Base-by-base conservation (phyloP, 257 asterid genomes). In the Ajuga chamaepitys region DNA sequence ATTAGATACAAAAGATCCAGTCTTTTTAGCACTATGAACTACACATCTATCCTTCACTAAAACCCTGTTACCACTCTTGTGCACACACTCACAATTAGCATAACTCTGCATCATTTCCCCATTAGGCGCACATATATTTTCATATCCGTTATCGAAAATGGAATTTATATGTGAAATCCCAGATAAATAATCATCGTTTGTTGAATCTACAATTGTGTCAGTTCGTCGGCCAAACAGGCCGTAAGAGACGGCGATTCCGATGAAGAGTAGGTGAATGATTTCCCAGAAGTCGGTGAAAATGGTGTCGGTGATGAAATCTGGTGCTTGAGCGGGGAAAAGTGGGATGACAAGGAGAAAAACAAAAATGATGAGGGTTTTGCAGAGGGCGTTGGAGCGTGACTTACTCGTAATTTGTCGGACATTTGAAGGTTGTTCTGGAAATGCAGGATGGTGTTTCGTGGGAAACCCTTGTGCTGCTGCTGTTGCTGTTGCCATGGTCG, bases 201-300 rank as follows among this genome's bases (percentile, higher is more conserved):
- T 53, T 22, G 86, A 53, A 64, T 73, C 70, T 55, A 41, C 62
- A 37, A 18, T 46, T 14, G 32, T 38, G 10, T 75, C 80, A 32
- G 73, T 61, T 79, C 63, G 84, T 58, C 82, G 81, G 78, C 83
- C 54, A 58, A 91, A 88, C 75, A 91, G 60, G 45, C 96, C 96
- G 44, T 91, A 91, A 5, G 94, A 86, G 61, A 91, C 81, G 45
- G 84, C 91, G 62, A 91, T 71, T 42, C 96, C 98, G 56, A 91
- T 78, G 76, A 88, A 84, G 21, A 88, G 69, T 37, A 91, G 96
- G 75, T 86, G 95, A 8, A 88, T 51, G 22, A 86, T 83, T 75
- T 91, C 98, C 96, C 95, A 88, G 28, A 88, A 74, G 30, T 83
- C 70, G 22, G 81, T 65, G 16, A 81, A 42, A 28, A 83, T 9